Evolutionary conservation across 257 asterid species (phyloP), one percentile per base, ranked within the genome.

Genomic region (Lantana camara): DNA sequence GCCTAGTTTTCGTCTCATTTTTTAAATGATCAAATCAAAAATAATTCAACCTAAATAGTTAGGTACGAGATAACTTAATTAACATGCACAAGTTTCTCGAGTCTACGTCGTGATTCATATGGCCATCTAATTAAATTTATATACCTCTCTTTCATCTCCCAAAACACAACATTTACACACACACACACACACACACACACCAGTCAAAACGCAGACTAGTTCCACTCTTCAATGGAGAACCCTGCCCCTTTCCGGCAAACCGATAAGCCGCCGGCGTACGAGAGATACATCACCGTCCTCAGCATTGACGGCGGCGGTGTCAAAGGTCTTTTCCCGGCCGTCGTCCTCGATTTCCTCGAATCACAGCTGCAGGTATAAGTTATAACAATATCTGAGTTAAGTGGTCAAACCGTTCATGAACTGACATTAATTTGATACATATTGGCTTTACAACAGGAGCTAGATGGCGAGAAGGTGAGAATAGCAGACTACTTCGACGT

Each of bases 261-360:
- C 30, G 64, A 74, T 69, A 67, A 62, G 71, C 81, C 80, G 1
- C 86, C 80, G n/a, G 29, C 47, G 8, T 57, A 40, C 34, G 69
- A 75, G 3, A 54, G 79, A 1, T 48, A 16, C 52, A 50, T 86
- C 63, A 86, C 91, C 7, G 72, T 83, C 8, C 83, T 86, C 14
- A 86, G 91, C 80, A 82, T 86, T n/a, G 95, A 86, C 37, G 91
- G 91, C 6, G 91, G 95, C 45, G 91, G 91, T 15, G 57, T 85
- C 27, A 83, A 83, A 63, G 87, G 94, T 15, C 46, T 82, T 23
- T 65, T 79, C 42, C 84, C 89, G 0, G 87, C 81, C 0, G 71
- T 72, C 12, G 49, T 85, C 67, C 84, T 82, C 15, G 83, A 69
- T 2, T 79, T 60, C 62, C 83, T 80, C 53, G 83, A 80, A 57